Evolutionary conservation across 1,284 basidiomycete genomes (phyloP).

Genomic region (Bjerkandera adusta): DNA sequence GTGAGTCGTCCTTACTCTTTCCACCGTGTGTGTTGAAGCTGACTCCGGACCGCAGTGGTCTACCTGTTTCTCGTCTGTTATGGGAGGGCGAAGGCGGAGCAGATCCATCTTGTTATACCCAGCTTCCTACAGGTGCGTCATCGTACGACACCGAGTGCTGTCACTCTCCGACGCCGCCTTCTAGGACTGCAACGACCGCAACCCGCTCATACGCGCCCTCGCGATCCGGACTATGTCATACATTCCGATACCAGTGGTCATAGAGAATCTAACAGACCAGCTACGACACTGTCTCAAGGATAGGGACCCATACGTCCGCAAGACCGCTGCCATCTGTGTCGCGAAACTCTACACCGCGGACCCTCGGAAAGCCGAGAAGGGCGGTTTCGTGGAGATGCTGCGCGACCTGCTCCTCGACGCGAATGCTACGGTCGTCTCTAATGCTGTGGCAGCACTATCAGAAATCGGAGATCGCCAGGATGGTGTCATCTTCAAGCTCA

Average conservation of each 20-base stretch:
- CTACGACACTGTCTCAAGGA: constrained; percentile 87
- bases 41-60: constrained; percentile 63
- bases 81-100: constrained; percentile 84
- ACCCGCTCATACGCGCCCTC: constrained; percentile 89
- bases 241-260: constrained; percentile 83
- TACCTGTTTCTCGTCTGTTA: constrained; percentile 94
- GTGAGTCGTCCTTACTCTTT: constrained; percentile 43
- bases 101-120: constrained; percentile 85
- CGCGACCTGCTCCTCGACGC: constrained; percentile 88
- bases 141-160: background rate
- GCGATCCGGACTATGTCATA: constrained; percentile 97
- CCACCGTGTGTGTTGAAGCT: background rate
- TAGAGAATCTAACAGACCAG: constrained; percentile 80
- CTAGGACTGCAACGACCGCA: constrained; percentile 89
- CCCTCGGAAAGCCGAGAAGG: constrained; percentile 79
- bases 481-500: constrained; percentile 86
- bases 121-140: constrained; percentile 77
- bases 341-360: constrained; percentile 90
- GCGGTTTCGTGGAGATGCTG: constrained; percentile 82
- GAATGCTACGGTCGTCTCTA: constrained; percentile 94
- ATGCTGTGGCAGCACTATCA: constrained; percentile 91
- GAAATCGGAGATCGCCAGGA: constrained; percentile 91
- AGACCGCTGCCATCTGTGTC: constrained; percentile 93
- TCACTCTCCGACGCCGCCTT: background rate
- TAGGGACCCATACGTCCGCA: constrained; percentile 92